A percentile compares a stretch with the other conserved stretches of the same genome.
Evolutionary conservation across 2,329 filamentous ascomycete genomes (phyloP).

Genomic region (Tolypocladium tropicale): DNA sequence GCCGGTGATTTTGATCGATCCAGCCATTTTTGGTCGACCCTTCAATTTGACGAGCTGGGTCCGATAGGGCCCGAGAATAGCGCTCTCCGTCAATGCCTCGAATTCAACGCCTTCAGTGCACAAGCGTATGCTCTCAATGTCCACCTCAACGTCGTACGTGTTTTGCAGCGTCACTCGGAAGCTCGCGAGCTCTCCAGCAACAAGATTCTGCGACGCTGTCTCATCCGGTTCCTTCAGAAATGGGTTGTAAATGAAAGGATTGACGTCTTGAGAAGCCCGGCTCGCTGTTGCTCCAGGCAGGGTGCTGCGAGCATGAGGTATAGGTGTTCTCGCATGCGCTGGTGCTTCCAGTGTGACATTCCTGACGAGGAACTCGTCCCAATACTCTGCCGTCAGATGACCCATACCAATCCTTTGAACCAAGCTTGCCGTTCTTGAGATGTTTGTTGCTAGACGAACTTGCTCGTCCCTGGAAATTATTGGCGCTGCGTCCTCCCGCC

Average conservation of each 20-base stretch:
- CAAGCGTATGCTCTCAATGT: conserved; percentile 72
- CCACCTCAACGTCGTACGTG: conserved; percentile 84
- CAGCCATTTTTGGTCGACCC: conserved; percentile 57
- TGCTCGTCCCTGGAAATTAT: conserved; percentile 75
- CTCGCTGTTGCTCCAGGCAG: conserved; percentile 39
- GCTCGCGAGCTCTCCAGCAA: conserved; percentile 65
- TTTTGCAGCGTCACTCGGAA: conserved; percentile 87
- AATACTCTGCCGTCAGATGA: conserved; percentile 72
- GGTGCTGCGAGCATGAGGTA: conserved; percentile 51
- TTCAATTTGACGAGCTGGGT: conserved; percentile 67
- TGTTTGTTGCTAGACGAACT: conserved; percentile 70
- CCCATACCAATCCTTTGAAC: conserved; percentile 63
- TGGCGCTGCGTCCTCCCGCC: conserved; percentile 58
- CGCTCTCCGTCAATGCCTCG: conserved; percentile 51
- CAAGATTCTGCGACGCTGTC: conserved; percentile 56
- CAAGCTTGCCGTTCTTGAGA: conserved; percentile 73
- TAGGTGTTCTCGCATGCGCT: conserved; percentile 48
- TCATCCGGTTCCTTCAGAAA: conserved; percentile 63
- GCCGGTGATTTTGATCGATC: conserved; percentile 63
- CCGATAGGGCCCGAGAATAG: conserved; percentile 68
- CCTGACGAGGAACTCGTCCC: conserved; percentile 91
- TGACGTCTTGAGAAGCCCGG: conserved; percentile 50
- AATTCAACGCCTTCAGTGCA: conserved; percentile 66
- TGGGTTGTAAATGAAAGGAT: conserved; percentile 93
- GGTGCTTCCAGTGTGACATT: conserved; percentile 60